Evolutionary conservation across 192 early-diverging fungal genomes (phyloP), one percentile per base, ranked within the genome.

Genomic region (Phycomyces nitens): DNA sequence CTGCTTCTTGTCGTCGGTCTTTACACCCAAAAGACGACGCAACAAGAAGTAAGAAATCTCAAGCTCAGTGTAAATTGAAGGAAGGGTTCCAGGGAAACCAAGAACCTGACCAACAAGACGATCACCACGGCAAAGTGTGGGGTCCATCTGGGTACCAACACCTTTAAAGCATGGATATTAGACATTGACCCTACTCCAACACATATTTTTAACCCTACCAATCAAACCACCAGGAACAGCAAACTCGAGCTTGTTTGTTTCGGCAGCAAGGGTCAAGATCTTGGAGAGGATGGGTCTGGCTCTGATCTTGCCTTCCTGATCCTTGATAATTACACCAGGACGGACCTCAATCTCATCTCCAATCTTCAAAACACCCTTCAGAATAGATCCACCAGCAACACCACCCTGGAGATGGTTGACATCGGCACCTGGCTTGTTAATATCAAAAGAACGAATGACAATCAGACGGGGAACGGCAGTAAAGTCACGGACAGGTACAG

Each of bases 171-270:
- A 58, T 62, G 12, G 7, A 7, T 7, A 34, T 5, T 34, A 34
- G 29, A 34, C 3, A 34, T 34, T 34, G 7, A 34, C 7, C 7
- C 2, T 5, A 34, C 29, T 34, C 29, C 29, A 34, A 34, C 29
- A 2, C 29, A 34, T 34, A 34, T 34, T 34, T 5, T 34, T 34
- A 34, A 34, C 29, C 47, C 52, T 59, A 82, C 92, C 94, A 72
- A 99, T 99, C 49, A 99, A 84, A 60, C 97, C 97, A 62, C 97
- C 97, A n/a, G 97, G 95, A 59, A 99, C 96, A 29, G 97, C 97
- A 81, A 97, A 99, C 80, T 96, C 82, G 21, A 99, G 80, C 58
- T 87, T 78, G 76, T 99, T 99, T 43, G 71, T 65, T 76, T 99
- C 96, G 26, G 97, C 89, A 65, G 88, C 81, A 23, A 99, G 84